Percentiles rank a stretch among this genome's conserved stretches.
These are phyloP conservation scores for Phycomyces blakesleeanus DNA, from an alignment of 192 early-diverging fungal species.

Conservation along the genomic window DNA sequence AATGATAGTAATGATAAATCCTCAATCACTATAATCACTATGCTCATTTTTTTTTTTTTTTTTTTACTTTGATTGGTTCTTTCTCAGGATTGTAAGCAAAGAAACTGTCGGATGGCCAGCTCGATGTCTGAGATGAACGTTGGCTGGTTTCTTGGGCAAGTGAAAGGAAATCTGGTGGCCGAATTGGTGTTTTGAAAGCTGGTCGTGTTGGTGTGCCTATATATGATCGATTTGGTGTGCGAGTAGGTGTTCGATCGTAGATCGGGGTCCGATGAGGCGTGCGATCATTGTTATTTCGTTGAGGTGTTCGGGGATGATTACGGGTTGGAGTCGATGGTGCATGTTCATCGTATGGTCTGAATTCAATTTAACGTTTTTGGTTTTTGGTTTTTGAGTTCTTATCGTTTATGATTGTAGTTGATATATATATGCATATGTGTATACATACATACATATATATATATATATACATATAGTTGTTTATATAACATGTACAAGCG, in stretches of 20 bases:
- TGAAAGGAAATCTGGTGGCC: not conserved
- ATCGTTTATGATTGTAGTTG: too few species aligned
- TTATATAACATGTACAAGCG: too few species aligned
- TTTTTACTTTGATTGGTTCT: constrained; percentile 33
- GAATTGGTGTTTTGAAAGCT: not conserved
- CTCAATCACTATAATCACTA: too few species aligned
- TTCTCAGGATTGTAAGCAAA: constrained; percentile 37
- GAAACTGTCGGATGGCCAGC: constrained; percentile 6
- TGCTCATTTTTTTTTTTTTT: too few species aligned
- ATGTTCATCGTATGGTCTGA: not conserved
- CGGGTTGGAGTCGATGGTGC: not conserved
- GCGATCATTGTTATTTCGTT: not conserved
- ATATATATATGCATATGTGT: too few species aligned
- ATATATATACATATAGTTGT: too few species aligned
- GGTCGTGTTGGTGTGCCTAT: not conserved
- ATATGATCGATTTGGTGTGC: not conserved
- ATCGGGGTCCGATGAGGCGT: not conserved
- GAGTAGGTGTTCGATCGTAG: not conserved
- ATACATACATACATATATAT: too few species aligned
- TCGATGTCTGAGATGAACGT: not conserved
- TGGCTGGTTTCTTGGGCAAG: not conserved
- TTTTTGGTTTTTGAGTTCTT: too few species aligned
- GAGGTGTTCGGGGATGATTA: not conserved
- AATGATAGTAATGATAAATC: too few species aligned
- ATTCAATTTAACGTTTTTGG: too few species aligned